Percentiles rank a stretch among this genome's conserved stretches.
Conservation (phyloP, 2,329 filamentous ascomycete species). For the Aspergillus unguis region DNA sequence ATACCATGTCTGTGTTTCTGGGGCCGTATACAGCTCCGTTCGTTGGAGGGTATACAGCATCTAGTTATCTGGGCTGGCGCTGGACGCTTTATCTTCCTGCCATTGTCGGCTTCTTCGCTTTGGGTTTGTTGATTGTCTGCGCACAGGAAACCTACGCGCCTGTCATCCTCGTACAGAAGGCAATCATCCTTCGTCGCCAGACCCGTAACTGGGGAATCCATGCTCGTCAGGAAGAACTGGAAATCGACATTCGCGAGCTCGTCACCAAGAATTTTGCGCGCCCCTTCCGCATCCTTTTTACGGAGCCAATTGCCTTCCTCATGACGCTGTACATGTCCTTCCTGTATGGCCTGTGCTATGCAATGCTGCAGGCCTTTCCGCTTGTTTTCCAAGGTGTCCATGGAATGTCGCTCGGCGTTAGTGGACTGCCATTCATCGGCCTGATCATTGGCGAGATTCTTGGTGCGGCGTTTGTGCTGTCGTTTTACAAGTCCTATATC, state of each 20-base stretch:
- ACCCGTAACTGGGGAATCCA: slow-evolving; percentile 24
- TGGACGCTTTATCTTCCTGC: slow-evolving; percentile 50
- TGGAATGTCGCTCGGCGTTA: slow-evolving; percentile 15
- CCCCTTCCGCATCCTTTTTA: slow-evolving; percentile 20
- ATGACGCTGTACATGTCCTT: slow-evolving; percentile 26
- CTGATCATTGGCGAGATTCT: slow-evolving; percentile 20
- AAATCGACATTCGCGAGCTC: slow-evolving; percentile 18
- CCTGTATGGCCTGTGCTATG: slow-evolving; percentile 23
- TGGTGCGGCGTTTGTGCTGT: slow-evolving; percentile 18
- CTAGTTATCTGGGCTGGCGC: slow-evolving; percentile 46
- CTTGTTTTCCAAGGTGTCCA: slow-evolving; percentile 19
- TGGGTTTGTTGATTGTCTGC: slow-evolving; percentile 36
- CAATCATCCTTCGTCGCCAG: slow-evolving; percentile 19
- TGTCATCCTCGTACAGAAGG: slow-evolving; percentile 18
- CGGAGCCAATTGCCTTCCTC: slow-evolving; percentile 25
- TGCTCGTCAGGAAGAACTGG: slow-evolving; percentile 21
- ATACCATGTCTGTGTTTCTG: slow-evolving; percentile 46
- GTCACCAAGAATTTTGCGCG: slow-evolving; percentile 22
- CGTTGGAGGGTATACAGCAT: slow-evolving; percentile 48
- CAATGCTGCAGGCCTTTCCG: slow-evolving; percentile 21
- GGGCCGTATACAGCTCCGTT: slow-evolving; percentile 48
- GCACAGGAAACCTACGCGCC: slow-evolving; percentile 54
- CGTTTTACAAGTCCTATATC: slow-evolving; percentile 15
- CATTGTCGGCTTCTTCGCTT: slow-evolving; percentile 50
- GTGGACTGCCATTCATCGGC: slow-evolving; percentile 21